A percentile compares a stretch with the other conserved stretches of the same genome.
phyloP scores from a whole-genome alignment of 192 early-diverging fungal genomes.

The Coemansia brasiliensis region DNA sequence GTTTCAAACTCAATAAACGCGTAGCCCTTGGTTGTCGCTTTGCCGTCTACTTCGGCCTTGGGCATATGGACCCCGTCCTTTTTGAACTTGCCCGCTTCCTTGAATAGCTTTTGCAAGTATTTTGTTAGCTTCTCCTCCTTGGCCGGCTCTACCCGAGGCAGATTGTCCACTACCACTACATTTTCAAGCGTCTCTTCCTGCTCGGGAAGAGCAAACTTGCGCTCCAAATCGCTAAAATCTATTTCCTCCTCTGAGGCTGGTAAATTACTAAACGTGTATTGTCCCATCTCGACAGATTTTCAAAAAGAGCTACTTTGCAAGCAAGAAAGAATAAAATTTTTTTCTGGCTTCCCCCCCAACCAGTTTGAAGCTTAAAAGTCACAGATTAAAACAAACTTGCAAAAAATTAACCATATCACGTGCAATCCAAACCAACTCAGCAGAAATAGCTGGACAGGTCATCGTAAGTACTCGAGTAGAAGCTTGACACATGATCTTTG shows the following conservation, averaged over 20 bases:
- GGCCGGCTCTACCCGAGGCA: slow-evolving; percentile 79
- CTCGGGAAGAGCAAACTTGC: slow-evolving; percentile 67
- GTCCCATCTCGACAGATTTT: not conserved
- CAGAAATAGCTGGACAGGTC: slow-evolving; percentile 43
- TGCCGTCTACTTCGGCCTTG: slow-evolving; percentile 66
- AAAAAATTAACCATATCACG: slow-evolving; percentile 2
- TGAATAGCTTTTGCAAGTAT: slow-evolving; percentile 76
- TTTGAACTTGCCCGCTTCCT: slow-evolving; percentile 73
- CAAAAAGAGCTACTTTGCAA: not conserved
- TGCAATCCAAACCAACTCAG: slow-evolving; percentile 3
- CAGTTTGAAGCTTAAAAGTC: not conserved
- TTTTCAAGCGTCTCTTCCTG: slow-evolving; percentile 76
- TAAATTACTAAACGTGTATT: slow-evolving; percentile 63
- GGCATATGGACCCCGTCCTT: slow-evolving; percentile 89
- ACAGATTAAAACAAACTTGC: not conserved
- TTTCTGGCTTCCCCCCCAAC: not conserved
- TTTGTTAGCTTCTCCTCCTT: slow-evolving; percentile 85
- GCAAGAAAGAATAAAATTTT: slow-evolving; percentile 6
- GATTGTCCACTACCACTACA: slow-evolving; percentile 90
- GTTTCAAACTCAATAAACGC: slow-evolving; percentile 94
- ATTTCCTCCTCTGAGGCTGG: slow-evolving; percentile 75
- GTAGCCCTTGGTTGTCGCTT: slow-evolving; percentile 81
- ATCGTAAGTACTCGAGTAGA: slow-evolving; percentile 20
- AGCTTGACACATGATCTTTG: slow-evolving; percentile 19
- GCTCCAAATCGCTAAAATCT: slow-evolving; percentile 89